A percentile compares a stretch with the other conserved stretches of the same genome.
phyloP scores from a whole-genome alignment of 192 early-diverging fungal genomes.

The Backusella sp. region DNA sequence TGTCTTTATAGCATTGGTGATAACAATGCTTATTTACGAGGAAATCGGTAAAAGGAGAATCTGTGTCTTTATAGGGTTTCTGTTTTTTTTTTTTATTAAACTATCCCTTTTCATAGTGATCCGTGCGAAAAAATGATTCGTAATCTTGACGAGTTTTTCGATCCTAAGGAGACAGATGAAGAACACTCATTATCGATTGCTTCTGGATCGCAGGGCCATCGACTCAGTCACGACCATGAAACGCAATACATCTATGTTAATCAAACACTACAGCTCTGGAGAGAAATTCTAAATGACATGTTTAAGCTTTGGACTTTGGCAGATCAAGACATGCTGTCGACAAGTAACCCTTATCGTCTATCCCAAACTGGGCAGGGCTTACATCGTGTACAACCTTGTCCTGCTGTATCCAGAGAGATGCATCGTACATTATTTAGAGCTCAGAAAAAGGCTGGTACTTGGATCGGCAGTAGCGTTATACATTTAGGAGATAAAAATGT shows the following conservation, averaged over 20 bases:
- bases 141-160: slow-evolving; percentile 74
- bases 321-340: slow-evolving; percentile 80
- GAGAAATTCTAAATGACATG: slow-evolving; percentile 97
- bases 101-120: slow-evolving; percentile 54
- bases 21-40: slow-evolving; percentile 91
- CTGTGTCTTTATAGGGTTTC: background rate
- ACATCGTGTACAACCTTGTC: slow-evolving; percentile 91
- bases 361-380: slow-evolving; percentile 97
- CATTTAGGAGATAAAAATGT: slow-evolving; percentile 98
- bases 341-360: slow-evolving; percentile 78
- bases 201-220: slow-evolving; percentile 77
- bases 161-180: slow-evolving; percentile 58
- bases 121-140: slow-evolving; percentile 91
- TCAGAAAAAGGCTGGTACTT: slow-evolving; percentile 77
- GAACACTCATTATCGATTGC: slow-evolving; percentile 79
- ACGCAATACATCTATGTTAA: slow-evolving; percentile 93
- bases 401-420: slow-evolving; percentile 78
- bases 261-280: slow-evolving; percentile 94
- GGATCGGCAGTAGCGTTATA: slow-evolving; percentile 96
- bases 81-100: background rate
- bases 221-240: slow-evolving; percentile 89
- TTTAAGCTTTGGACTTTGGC: slow-evolving; percentile 93
- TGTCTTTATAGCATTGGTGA: slow-evolving; percentile 98
- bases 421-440: slow-evolving; percentile 89
- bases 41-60: slow-evolving; percentile 52